Conservation (phyloP, 2,329 filamentous ascomycete species). For the Nannizzia gypsea region DNA sequence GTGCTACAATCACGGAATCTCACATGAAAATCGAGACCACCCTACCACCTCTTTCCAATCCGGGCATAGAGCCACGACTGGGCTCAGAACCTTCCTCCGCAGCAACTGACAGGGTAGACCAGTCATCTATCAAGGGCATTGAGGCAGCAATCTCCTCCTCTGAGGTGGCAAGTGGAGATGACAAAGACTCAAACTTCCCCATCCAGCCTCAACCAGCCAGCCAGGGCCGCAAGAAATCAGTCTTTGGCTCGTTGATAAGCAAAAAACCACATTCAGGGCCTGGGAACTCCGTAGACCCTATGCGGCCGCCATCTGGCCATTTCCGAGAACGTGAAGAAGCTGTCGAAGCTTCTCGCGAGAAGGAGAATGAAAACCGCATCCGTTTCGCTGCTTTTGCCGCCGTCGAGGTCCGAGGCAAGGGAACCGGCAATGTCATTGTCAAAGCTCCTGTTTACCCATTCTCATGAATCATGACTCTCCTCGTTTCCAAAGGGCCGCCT, state of each 20-base stretch:
- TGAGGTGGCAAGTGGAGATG: slow-evolving; percentile 4
- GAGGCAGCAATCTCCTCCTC: slow-evolving; percentile 9
- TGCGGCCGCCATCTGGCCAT: slow-evolving; percentile 4
- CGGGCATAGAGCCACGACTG: slow-evolving; percentile 17
- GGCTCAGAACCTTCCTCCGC: slow-evolving; percentile 13
- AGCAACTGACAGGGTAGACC: slow-evolving; percentile 12
- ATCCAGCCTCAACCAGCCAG: slow-evolving; percentile 11
- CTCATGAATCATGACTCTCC: slow-evolving; percentile 17
- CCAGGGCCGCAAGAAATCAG: slow-evolving; percentile 30
- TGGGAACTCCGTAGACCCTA: slow-evolving; percentile 1
- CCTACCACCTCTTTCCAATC: slow-evolving; percentile 49
- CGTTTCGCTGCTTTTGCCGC: slow-evolving; percentile 65
- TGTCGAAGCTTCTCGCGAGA: slow-evolving; percentile 2
- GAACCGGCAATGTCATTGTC: slow-evolving; percentile 50
- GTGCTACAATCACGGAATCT: slow-evolving; percentile 54
- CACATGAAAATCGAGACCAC: slow-evolving; percentile 74
- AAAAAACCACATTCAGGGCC: slow-evolving; percentile 22
- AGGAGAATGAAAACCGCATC: slow-evolving; percentile 38
- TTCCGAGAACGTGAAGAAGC: slow-evolving; percentile 12
- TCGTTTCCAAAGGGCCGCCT: not conserved
- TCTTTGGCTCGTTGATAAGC: slow-evolving; percentile 32
- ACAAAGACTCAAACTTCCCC: slow-evolving; percentile 10
- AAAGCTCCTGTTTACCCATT: slow-evolving; percentile 59
- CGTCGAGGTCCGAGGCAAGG: slow-evolving; percentile 60
- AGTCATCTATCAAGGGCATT: slow-evolving; percentile 15